A percentile compares a stretch with the other conserved stretches of the same genome.
These are phyloP conservation scores for Melanogaster broomeanus DNA, from an alignment of 768 basidiomycete species.

Conservation along the genomic window DNA sequence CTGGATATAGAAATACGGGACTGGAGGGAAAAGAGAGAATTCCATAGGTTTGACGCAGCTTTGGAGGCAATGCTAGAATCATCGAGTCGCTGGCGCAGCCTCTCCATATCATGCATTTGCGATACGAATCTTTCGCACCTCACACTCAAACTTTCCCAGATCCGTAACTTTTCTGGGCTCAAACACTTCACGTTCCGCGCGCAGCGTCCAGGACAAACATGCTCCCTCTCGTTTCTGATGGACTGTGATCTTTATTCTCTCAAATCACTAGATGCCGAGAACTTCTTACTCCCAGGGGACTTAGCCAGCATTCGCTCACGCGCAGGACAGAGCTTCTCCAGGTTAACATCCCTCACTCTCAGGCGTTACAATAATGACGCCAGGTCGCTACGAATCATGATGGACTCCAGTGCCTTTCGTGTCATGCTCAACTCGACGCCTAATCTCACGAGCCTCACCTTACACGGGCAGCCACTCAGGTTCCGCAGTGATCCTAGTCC, in stretches of 20 bases:
- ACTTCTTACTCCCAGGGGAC: conserved; percentile 26
- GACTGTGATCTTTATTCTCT: conserved; percentile 15
- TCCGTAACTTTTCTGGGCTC: conserved; percentile 18
- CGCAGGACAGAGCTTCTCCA: conserved; percentile 17
- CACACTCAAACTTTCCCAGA: conserved; percentile 24
- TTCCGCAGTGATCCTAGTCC: conserved; percentile 20
- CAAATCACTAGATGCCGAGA: conserved; percentile 30
- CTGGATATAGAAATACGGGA: conserved; percentile 30
- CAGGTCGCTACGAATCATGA: conserved; percentile 29
- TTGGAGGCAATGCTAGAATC: conserved; percentile 29
- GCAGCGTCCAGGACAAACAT: conserved; percentile 30
- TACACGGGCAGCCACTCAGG: conserved; percentile 30
- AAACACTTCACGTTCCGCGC: conserved; percentile 32
- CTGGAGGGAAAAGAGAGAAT: conserved; percentile 33
- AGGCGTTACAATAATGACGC: conserved; percentile 29
- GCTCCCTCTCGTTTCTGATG: conserved; percentile 26
- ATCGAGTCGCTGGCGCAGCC: conserved; percentile 27
- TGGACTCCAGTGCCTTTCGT: conserved; percentile 27
- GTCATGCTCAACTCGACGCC: conserved; percentile 24
- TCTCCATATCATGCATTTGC: conserved; percentile 26
- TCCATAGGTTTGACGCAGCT: conserved; percentile 29
- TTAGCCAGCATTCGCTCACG: conserved; percentile 12
- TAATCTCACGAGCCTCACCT: conserved; percentile 23
- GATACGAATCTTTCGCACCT: conserved; percentile 32
- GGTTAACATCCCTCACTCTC: conserved; percentile 26